Evolutionary conservation across 495 filamentous ascomycete species (phyloP).

Genomic region (Barbatosphaeria neglecta): DNA sequence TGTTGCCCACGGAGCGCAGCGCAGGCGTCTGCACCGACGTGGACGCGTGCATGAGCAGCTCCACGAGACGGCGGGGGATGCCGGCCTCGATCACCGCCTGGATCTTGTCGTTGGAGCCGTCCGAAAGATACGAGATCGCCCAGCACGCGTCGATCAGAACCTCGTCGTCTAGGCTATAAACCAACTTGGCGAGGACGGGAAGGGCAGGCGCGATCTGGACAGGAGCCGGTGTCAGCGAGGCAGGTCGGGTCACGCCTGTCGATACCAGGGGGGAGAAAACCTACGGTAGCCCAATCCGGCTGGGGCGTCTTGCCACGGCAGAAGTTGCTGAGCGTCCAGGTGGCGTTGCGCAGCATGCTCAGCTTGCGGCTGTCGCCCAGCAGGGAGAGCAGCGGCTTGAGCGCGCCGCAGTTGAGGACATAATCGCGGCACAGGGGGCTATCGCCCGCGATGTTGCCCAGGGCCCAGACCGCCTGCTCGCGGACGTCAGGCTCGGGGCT

Average conservation of each 20-base stretch:
- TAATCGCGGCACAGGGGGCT: constrained; percentile 95
- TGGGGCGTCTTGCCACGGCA: constrained; percentile 99
- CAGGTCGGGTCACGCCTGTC: too few species aligned
- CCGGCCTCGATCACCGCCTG: constrained; percentile 98
- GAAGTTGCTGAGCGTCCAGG: constrained; percentile 99
- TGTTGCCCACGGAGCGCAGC: constrained; percentile 94
- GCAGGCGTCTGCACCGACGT: constrained; percentile 98
- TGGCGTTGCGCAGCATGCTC: constrained; percentile 97
- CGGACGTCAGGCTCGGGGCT: constrained; percentile 97
- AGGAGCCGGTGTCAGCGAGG: constrained; percentile 10
- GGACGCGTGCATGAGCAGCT: constrained; percentile 97
- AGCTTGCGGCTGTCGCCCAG: constrained; percentile 97
- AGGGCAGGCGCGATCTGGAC: constrained; percentile 87
- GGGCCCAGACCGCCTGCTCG: constrained; percentile 97
- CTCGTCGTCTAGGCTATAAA: constrained; percentile 97
- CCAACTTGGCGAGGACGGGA: constrained; percentile 92
- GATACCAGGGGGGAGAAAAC: too few species aligned
- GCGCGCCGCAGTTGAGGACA: constrained; percentile 78
- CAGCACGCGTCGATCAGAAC: constrained; percentile 99
- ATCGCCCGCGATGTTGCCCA: constrained; percentile 98
- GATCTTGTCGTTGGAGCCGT: constrained; percentile 98
- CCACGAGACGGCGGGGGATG: constrained; percentile 92
- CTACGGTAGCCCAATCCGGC: constrained; percentile 92
- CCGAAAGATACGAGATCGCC: constrained; percentile 99
- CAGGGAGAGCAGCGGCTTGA: constrained; percentile 76